A percentile compares a stretch with the other conserved stretches of the same genome.
phyloP scores from a whole-genome alignment of 148 eudicot genomes.

The Rhododendron ferrugineum region DNA sequence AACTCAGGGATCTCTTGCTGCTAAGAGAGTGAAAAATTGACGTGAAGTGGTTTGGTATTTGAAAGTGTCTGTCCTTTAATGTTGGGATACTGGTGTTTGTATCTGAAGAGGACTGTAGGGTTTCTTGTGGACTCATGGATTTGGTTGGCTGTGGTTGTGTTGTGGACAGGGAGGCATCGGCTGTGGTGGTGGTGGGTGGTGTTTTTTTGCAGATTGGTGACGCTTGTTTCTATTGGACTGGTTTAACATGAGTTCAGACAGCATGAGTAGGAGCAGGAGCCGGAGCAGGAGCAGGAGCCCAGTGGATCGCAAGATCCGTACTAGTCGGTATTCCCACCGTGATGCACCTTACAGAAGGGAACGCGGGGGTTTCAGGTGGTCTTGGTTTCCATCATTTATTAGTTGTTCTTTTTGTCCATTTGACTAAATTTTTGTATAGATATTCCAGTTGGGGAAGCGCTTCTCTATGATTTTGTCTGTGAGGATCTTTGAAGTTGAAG shows the following conservation, averaged over 20 bases:
- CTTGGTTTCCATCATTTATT: slow-evolving; percentile 30
- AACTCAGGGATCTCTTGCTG: slow-evolving; percentile 15
- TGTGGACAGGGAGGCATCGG: slow-evolving; percentile 64
- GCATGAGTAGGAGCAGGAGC: slow-evolving; percentile 82
- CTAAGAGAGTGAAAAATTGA: slow-evolving; percentile 21
- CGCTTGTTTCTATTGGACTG: slow-evolving; percentile 33
- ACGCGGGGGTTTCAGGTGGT: slow-evolving; percentile 93
- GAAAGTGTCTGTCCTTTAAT: slow-evolving; percentile 24
- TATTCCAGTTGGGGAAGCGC: neutral
- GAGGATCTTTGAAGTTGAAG: neutral
- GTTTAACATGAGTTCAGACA: slow-evolving; percentile 70
- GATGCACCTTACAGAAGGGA: slow-evolving; percentile 97
- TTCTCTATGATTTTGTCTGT: neutral
- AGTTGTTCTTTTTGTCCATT: slow-evolving; percentile 21
- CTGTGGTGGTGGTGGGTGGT: slow-evolving; percentile 51
- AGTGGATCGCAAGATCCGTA: slow-evolving; percentile 69
- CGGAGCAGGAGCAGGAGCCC: slow-evolving; percentile 85
- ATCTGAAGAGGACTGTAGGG: slow-evolving; percentile 32
- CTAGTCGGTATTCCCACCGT: slow-evolving; percentile 72
- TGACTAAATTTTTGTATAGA: slow-evolving; percentile 9
- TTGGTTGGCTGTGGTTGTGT: slow-evolving; percentile 63
- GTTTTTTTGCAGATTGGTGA: slow-evolving; percentile 30
- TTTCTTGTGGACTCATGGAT: slow-evolving; percentile 42
- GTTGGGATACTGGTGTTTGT: slow-evolving; percentile 32
- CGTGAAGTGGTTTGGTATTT: slow-evolving; percentile 34